Percentiles rank a stretch among this genome's conserved stretches.
Conservation (phyloP, 2,329 filamentous ascomycete genomes). For the Ascochyta viciae-villosae region DNA sequence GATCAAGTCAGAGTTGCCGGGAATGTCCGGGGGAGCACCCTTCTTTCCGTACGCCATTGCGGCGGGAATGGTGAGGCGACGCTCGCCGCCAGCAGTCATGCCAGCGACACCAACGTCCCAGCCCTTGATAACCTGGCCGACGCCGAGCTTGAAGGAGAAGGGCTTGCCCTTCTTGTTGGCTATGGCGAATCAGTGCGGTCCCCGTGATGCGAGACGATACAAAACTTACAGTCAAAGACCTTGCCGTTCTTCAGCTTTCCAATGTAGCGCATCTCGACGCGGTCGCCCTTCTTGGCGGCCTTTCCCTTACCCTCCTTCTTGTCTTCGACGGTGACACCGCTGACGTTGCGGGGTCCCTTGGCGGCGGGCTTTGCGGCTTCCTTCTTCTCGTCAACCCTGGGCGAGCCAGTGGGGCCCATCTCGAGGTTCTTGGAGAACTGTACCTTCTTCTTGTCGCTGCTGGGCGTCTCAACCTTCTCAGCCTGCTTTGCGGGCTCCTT, state of each 20-base stretch:
- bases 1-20: constrained; percentile 85
- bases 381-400: constrained; percentile 52
- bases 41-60: constrained; percentile 89
- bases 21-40: constrained; percentile 77
- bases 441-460: constrained; percentile 81
- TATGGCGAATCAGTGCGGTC: constrained; percentile 49
- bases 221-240: constrained; percentile 83
- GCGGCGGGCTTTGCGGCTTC: constrained; percentile 58
- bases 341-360: constrained; percentile 74
- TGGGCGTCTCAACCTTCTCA: constrained; percentile 56
- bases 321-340: constrained; percentile 93
- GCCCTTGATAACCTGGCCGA: constrained; percentile 96
- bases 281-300: constrained; percentile 87
- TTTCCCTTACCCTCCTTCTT: constrained; percentile 89
- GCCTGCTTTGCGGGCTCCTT: constrained; percentile 63
- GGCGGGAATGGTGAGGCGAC: constrained; percentile 87
- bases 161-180: constrained; percentile 99
- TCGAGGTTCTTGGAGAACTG: constrained; percentile 99
- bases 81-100: constrained; percentile 93
- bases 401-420: constrained; percentile 79
- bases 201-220: background rate
- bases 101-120: constrained; percentile 95
- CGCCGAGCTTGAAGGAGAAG: constrained; percentile 93
- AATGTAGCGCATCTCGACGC: constrained; percentile 94
- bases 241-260: constrained; percentile 93